phyloP scores from a whole-genome alignment of 345 rosid genomes.

The Gossypium bickii region DNA sequence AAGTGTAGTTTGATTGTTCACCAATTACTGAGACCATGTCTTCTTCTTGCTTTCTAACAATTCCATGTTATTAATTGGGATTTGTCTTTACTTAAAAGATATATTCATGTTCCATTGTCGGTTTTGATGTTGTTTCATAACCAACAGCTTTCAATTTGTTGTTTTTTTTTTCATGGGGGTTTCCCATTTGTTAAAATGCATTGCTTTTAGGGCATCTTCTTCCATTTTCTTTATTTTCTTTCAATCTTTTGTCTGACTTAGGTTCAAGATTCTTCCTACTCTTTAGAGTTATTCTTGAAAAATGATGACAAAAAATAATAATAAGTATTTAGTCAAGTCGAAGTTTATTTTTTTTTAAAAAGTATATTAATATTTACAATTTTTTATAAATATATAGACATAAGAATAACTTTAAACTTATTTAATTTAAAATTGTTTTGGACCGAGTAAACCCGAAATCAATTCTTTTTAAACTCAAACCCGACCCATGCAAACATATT shows the following conservation, averaged over 20 bases:
- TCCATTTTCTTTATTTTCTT: not conserved
- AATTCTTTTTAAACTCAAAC: too few relatives aligned
- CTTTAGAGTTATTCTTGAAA: slow-evolving; percentile 6
- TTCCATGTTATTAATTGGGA: not conserved
- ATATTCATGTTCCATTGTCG: slow-evolving; percentile 16
- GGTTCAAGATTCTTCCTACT: slow-evolving; percentile 7
- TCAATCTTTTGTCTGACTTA: not conserved
- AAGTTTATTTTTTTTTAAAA: too few relatives aligned
- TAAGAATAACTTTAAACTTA: too few relatives aligned
- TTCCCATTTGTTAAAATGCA: slow-evolving; percentile 6
- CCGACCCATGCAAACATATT: not conserved
- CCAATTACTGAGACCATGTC: slow-evolving; percentile 11
- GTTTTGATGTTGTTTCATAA: slow-evolving; percentile 25
- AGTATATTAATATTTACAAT: too few relatives aligned
- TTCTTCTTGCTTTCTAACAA: not conserved
- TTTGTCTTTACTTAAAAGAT: slow-evolving; percentile 4
- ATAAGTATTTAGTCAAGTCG: too few relatives aligned
- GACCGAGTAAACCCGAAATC: too few relatives aligned
- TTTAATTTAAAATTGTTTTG: too few relatives aligned
- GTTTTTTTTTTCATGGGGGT: not conserved
- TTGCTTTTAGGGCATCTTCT: not conserved
- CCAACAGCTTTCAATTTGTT: slow-evolving; percentile 16
- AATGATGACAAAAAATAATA: not conserved
- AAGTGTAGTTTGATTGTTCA: slow-evolving; percentile 14
- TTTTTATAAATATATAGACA: too few relatives aligned